These are phyloP conservation scores for Spergularia azorica DNA, from an alignment of 179 eudicot species.

Conservation along the genomic window DNA sequence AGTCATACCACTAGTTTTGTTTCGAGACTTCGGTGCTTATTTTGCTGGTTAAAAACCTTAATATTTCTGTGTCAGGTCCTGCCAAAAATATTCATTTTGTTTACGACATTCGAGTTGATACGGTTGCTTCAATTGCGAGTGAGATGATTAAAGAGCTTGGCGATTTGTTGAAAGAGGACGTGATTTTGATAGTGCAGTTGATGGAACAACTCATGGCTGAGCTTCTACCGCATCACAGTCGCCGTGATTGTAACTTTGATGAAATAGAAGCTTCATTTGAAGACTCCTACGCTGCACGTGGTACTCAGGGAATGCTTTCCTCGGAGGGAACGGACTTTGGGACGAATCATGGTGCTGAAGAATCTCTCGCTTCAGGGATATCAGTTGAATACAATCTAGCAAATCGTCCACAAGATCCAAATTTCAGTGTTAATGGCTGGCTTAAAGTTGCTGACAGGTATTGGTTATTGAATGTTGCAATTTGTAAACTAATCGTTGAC, in stretches of 20 bases:
- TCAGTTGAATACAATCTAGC: slow-evolving; percentile 21
- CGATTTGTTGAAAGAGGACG: slow-evolving; percentile 50
- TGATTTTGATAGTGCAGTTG: slow-evolving; percentile 53
- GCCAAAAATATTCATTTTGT: slow-evolving; percentile 52
- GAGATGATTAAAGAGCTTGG: slow-evolving; percentile 77
- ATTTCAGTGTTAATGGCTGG: slow-evolving; percentile 15
- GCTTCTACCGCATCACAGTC: slow-evolving; percentile 44
- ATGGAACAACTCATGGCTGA: slow-evolving; percentile 52
- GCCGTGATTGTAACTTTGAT: slow-evolving; percentile 14
- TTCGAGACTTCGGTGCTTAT: background rate
- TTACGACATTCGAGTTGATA: slow-evolving; percentile 53
- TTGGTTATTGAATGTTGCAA: background rate
- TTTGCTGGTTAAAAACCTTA: background rate
- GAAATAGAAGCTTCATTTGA: slow-evolving; percentile 25
- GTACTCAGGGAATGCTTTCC: slow-evolving; percentile 1
- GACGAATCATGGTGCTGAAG: slow-evolving; percentile 23
- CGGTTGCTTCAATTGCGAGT: slow-evolving; percentile 51
- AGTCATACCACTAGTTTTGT: slow-evolving; percentile 13
- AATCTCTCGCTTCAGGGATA: slow-evolving; percentile 24
- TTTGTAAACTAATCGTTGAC: too few relatives aligned
- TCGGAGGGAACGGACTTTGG: slow-evolving; percentile 1
- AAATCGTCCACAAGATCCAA: slow-evolving; percentile 9
- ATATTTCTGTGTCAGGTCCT: slow-evolving; percentile 44
- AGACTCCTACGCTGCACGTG: slow-evolving; percentile 7
- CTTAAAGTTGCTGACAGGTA: slow-evolving; percentile 32